phyloP scores from a whole-genome alignment of 805 yeast genomes.

The Ogataea henricii region DNA sequence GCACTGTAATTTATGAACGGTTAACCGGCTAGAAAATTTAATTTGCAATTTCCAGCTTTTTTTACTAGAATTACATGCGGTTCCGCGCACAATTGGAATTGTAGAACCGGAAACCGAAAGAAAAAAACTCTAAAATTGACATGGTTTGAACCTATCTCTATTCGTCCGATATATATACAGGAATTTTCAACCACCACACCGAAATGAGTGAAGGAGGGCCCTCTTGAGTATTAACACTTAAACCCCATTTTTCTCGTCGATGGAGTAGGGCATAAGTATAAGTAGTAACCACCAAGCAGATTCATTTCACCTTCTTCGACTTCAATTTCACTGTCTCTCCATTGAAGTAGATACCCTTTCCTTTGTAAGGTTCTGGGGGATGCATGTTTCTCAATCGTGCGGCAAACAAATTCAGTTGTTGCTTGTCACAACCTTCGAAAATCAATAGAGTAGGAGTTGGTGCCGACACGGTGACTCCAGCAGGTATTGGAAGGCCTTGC shows the following conservation, averaged over 20 bases:
- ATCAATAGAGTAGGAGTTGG: slow-evolving; percentile 87
- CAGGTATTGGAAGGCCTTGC: slow-evolving; percentile 77
- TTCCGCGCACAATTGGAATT: too few relatives aligned
- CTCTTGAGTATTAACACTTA: not conserved
- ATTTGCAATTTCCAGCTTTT: too few relatives aligned
- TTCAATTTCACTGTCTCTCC: slow-evolving; percentile 89
- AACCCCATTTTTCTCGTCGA: not conserved
- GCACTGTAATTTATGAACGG: too few relatives aligned
- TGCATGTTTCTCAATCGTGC: slow-evolving; percentile 82
- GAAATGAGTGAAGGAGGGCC: not conserved
- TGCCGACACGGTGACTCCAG: slow-evolving; percentile 66
- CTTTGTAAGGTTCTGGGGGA: slow-evolving; percentile 98
- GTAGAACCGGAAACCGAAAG: too few relatives aligned
- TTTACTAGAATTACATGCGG: not conserved
- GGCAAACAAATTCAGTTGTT: slow-evolving; percentile 84
- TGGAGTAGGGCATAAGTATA: not conserved
- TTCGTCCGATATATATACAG: slow-evolving; percentile 6
- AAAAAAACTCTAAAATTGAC: not conserved
- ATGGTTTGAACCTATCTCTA: not conserved
- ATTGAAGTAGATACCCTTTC: slow-evolving; percentile 93
- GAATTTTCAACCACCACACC: not conserved
- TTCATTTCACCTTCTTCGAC: slow-evolving; percentile 88
- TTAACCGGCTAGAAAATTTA: too few relatives aligned
- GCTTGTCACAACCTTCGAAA: slow-evolving; percentile 86
- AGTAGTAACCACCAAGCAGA: not conserved